phyloP scores from a whole-genome alignment of 495 filamentous ascomycete species.

The Talaromyces nanjingensis region DNA sequence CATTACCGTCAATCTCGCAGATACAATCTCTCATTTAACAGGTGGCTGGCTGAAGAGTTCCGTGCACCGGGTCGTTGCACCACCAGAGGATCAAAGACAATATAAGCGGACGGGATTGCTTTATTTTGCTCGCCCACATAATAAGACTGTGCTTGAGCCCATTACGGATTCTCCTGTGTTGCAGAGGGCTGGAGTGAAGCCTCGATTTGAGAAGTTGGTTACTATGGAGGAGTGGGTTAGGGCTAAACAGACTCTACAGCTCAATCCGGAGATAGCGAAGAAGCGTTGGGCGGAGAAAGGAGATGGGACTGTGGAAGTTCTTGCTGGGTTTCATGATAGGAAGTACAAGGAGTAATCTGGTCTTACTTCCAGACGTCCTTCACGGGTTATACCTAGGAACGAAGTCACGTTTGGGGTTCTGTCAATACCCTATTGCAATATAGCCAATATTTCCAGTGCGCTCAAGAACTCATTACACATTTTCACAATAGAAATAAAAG shows the following conservation, averaged over 20 bases:
- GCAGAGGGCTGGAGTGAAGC: neutral
- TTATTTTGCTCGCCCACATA: constrained; percentile 41
- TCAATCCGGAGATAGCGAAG: constrained; percentile 8
- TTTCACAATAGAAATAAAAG: too few relatives aligned
- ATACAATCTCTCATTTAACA: constrained; percentile 37
- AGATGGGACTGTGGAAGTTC: constrained; percentile 5
- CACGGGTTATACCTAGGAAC: neutral
- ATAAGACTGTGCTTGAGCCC: constrained; percentile 13
- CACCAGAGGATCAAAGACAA: constrained; percentile 38
- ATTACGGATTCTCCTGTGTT: constrained; percentile 9
- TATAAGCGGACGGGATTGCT: constrained; percentile 40
- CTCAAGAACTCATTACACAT: too few relatives aligned
- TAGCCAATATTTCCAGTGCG: too few relatives aligned
- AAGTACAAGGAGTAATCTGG: constrained; percentile 4
- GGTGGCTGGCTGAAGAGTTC: constrained; percentile 39
- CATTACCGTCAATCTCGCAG: constrained; percentile 43
- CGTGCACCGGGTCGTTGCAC: constrained; percentile 44
- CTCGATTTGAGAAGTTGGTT: constrained; percentile 5
- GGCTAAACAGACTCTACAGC: constrained; percentile 9
- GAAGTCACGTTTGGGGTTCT: neutral
- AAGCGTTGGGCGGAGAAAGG: constrained; percentile 8
- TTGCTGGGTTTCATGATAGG: constrained; percentile 5
- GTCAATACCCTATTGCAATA: too few relatives aligned
- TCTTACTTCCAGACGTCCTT: neutral
- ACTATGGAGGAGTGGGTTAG: constrained; percentile 9